A percentile compares a stretch with the other conserved stretches of the same genome.
phyloP scores from a whole-genome alignment of 306 rosid genomes.

The Prunus armeniaca region DNA sequence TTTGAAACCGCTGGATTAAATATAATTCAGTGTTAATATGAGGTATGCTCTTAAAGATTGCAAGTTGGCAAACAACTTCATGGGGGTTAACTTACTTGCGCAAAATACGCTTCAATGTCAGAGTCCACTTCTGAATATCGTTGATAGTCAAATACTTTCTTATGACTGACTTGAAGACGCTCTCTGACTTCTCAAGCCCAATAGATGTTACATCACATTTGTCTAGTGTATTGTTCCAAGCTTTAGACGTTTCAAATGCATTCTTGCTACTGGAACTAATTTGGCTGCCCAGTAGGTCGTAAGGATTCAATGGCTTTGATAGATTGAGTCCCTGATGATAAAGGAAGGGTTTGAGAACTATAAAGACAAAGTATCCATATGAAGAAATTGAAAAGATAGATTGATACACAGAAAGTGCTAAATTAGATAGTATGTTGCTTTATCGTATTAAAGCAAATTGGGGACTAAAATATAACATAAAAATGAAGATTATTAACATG shows the following conservation, averaged over 20 bases:
- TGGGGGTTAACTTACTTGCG: constrained; percentile 53
- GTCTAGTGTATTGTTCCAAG: constrained; percentile 24
- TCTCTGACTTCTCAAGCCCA: constrained; percentile 42
- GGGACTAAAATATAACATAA: too few relatives aligned
- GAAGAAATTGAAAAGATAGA: not conserved
- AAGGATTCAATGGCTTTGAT: constrained; percentile 53
- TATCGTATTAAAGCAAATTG: too few relatives aligned
- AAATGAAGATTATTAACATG: too few relatives aligned
- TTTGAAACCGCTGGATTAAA: not conserved
- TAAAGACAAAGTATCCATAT: not conserved
- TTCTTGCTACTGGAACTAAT: constrained; percentile 32
- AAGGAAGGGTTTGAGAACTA: constrained; percentile 7
- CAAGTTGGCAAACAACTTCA: not conserved
- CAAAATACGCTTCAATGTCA: constrained; percentile 45
- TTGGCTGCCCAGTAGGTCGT: constrained; percentile 47
- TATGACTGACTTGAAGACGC: constrained; percentile 29
- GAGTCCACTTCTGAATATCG: constrained; percentile 53
- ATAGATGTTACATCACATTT: constrained; percentile 35
- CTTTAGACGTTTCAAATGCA: constrained; percentile 19
- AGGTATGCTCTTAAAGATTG: not conserved
- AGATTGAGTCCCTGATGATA: constrained; percentile 55
- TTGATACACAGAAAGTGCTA: not conserved
- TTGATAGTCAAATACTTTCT: constrained; percentile 39
- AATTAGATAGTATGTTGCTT: not conserved
- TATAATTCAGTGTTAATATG: not conserved